Base-by-base conservation (phyloP, 768 basidiomycete genomes). In the Pleurotus ostreatus region DNA sequence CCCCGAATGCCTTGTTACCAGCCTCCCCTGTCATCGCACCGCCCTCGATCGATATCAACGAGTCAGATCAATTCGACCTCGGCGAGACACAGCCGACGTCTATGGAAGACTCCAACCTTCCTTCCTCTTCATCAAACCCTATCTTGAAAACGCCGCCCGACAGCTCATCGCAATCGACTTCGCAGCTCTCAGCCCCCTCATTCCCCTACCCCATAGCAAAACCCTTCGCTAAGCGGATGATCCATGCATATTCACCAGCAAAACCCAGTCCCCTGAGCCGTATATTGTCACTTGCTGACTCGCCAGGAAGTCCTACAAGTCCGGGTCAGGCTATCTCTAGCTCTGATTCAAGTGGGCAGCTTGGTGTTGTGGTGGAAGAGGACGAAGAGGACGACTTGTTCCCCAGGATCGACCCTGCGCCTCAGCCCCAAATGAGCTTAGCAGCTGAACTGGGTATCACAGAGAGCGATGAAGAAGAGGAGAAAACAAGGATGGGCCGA, bases 201-300 rank as follows among this genome's bases (percentile, higher is more conserved):
- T 53, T 40, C 15, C 75, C 80, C 1, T 89, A 87, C 71, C 87
- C 87, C 0, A 71, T 86, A 45, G 86, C 88, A 1, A 91, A 88
- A 63, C 88, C 89, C 9, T 72, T 85, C 48, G 85, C 81, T 1
- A 70, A 76, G 54, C 82, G 78, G 55, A 88, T 89, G 85, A 76
- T 81, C 3, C 90, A 93, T 60, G 88, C 89, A 0, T 93, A 92
- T 60, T 92, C 91, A 0, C 90, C 90, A 25, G 85, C 75, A 2
- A 86, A 83, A 66, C 90, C 91, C 0, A 91, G 88, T 59, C 90
- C 90, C 2, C 75, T 93, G 30, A 90, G 88, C 58, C 80, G 89
- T 9, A 90, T 92, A 53, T 75, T 92, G 20, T 82, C 85, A 84
- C 74, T 92, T 43, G 78, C 76, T 3, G 74, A 85, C 59, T 88